Evolutionary conservation across 106 monocot species (phyloP), one percentile per base, ranked within the genome.

Genomic region (Allium cepa): DNA sequence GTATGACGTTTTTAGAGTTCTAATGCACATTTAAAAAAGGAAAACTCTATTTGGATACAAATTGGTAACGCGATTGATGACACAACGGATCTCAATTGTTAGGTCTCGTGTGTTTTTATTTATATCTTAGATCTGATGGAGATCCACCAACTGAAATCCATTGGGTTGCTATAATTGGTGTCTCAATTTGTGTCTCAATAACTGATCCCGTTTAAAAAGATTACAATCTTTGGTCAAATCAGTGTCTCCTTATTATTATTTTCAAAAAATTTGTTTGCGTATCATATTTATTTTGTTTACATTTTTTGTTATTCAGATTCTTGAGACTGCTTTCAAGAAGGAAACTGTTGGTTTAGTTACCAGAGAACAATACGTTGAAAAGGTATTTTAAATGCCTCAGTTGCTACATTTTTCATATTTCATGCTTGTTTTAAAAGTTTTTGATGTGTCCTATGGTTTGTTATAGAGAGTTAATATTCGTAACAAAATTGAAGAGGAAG

Each of bases 301-400:
- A 46, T 50, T 52, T 26, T 46, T 72, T 72, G 15, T 71, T 10
- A 47, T 69, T 68, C 75, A 99, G 99, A 87, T 99, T 82, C 81
- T 99, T 13, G 99, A 99, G 75, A 93, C 93, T 76, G 99, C 99
- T 51, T 99, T 99, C 70, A 99, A 99, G 72, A 99, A 99, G 87
- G 99, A 99, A 80, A 99, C 99, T 49, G 84, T 99, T 73, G 99
- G 99, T 75, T 68, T 99, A 18, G 93, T 99, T 68, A 93, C 99
- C 10, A 87, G 99, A 73, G 99, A 99, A 66, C 80, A 99, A 71
- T 99, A 99, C 74, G 99, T 99, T 58, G 99, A 99, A 71, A 99
- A 92, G 99, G 99, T 99, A 74, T 63, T 18, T 51, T 62, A 28
- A 50, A 10, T 36, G 36, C 36, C 36, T 36, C 5, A 5, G 5